phyloP scores from a whole-genome alignment of 2,329 filamentous ascomycete genomes.

The Coniochaeta sp. region DNA sequence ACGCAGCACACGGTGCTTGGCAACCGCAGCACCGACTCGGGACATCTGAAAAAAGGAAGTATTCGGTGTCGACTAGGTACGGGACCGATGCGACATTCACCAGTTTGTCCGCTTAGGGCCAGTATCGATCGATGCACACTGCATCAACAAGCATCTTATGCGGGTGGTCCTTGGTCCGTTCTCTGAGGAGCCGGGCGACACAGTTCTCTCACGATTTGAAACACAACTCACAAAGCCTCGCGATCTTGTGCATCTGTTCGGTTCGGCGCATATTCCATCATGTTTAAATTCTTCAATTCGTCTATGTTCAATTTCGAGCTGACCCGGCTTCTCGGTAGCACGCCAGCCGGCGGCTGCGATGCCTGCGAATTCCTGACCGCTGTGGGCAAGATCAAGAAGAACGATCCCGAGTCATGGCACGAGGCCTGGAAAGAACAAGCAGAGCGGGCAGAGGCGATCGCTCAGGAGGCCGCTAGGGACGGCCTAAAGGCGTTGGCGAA shows the following conservation, averaged over 20 bases:
- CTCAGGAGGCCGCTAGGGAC: constrained; percentile 14
- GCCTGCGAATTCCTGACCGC: constrained; percentile 22
- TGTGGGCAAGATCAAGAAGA: constrained; percentile 18
- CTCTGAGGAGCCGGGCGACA: background rate
- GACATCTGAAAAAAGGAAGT: background rate
- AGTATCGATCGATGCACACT: background rate
- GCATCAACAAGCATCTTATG: background rate
- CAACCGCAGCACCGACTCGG: constrained; percentile 1
- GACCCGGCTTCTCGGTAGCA: constrained; percentile 20
- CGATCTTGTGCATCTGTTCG: background rate
- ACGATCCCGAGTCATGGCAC: constrained; percentile 24
- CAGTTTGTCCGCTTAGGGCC: background rate
- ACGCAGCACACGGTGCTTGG: background rate
- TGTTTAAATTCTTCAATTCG: constrained; percentile 14
- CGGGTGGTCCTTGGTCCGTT: background rate
- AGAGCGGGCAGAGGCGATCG: constrained; percentile 17
- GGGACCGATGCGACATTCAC: too few relatives aligned
- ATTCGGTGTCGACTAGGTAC: background rate
- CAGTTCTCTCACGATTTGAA: background rate
- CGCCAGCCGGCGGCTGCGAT: constrained; percentile 21
- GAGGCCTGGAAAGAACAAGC: constrained; percentile 16
- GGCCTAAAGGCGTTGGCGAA: constrained; percentile 10
- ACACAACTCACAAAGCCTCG: background rate
- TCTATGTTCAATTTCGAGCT: constrained; percentile 25
- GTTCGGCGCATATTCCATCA: background rate